These are phyloP conservation scores for Penicillium oxalicum DNA, from an alignment of 2,329 filamentous ascomycete species.

Conservation along the genomic window DNA sequence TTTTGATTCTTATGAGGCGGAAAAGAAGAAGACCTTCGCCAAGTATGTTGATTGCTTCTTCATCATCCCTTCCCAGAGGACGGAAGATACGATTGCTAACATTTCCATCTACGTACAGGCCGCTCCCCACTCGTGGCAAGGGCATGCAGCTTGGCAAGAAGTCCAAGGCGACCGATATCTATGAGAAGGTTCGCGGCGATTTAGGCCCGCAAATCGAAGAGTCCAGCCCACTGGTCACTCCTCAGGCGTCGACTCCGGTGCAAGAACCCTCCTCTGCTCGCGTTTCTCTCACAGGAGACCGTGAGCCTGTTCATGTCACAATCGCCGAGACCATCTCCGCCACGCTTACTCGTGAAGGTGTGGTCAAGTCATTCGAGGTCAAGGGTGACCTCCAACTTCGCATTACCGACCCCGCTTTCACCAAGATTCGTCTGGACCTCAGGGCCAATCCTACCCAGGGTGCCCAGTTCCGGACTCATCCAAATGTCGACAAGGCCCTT, in stretches of 20 bases:
- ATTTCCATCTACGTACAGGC: conserved; percentile 44
- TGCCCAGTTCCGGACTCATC: conserved; percentile 89
- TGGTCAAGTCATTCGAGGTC: conserved; percentile 77
- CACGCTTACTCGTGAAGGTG: conserved; percentile 79
- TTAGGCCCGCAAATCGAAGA: conserved; percentile 82
- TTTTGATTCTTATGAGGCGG: conserved; percentile 91
- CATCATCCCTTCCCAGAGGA: neutral
- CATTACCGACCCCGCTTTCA: conserved; percentile 80
- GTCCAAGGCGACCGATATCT: conserved; percentile 95
- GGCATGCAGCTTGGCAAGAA: conserved; percentile 99
- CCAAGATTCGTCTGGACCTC: conserved; percentile 83
- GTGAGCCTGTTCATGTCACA: conserved; percentile 80
- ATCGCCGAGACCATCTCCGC: conserved; percentile 87
- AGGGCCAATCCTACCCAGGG: conserved; percentile 70
- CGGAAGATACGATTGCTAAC: conserved; percentile 2
- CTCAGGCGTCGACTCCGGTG: conserved; percentile 49
- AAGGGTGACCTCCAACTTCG: conserved; percentile 89
- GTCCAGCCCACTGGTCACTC: conserved; percentile 60
- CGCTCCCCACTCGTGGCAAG: conserved; percentile 70
- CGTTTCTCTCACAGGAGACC: conserved; percentile 63
- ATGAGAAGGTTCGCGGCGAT: conserved; percentile 88
- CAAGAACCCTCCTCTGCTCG: conserved; percentile 48
- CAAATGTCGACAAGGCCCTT: conserved; percentile 84
- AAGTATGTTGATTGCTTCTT: conserved; percentile 52
- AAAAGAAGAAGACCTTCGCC: conserved; percentile 87